Percentiles rank a stretch among this genome's conserved stretches.
phyloP scores from a whole-genome alignment of 2,329 filamentous ascomycete genomes.

The Metarhizium album region DNA sequence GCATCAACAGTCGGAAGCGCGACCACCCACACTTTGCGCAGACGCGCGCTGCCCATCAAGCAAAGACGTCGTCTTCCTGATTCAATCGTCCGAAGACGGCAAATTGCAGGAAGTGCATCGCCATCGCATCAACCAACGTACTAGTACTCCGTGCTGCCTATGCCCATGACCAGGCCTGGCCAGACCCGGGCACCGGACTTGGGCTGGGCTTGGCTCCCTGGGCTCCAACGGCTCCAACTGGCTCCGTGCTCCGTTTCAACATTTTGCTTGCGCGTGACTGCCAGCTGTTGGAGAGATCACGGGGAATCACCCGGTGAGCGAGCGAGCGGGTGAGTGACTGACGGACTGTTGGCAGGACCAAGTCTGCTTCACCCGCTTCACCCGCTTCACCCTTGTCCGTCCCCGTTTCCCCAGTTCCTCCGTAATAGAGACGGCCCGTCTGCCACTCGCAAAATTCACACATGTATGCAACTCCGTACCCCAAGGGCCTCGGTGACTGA shows the following conservation, averaged over 20 bases:
- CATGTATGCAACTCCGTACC: no score
- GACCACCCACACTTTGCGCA: not conserved
- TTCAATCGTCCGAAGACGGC: not conserved
- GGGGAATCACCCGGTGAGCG: not conserved
- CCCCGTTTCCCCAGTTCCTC: no score
- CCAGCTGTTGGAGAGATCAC: conserved; percentile 4
- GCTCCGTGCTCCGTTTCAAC: conserved; percentile 4
- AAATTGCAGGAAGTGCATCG: not conserved
- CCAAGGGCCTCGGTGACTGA: not conserved
- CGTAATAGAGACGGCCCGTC: not conserved
- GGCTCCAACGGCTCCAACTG: no score
- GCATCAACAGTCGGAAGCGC: not conserved
- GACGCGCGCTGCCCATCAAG: not conserved
- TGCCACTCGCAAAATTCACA: not conserved
- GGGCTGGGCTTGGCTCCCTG: no score
- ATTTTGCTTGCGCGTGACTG: conserved; percentile 4
- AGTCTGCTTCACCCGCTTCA: not conserved
- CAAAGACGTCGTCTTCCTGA: not conserved
- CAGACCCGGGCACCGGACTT: no score
- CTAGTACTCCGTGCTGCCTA: no score
- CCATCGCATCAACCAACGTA: no score
- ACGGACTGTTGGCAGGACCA: no score
- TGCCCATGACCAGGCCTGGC: no score
- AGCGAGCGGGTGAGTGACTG: no score
- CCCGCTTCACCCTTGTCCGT: not conserved